phyloP scores from a whole-genome alignment of 1,139 yeast genomes.

The Yamadazyma sp. region DNA sequence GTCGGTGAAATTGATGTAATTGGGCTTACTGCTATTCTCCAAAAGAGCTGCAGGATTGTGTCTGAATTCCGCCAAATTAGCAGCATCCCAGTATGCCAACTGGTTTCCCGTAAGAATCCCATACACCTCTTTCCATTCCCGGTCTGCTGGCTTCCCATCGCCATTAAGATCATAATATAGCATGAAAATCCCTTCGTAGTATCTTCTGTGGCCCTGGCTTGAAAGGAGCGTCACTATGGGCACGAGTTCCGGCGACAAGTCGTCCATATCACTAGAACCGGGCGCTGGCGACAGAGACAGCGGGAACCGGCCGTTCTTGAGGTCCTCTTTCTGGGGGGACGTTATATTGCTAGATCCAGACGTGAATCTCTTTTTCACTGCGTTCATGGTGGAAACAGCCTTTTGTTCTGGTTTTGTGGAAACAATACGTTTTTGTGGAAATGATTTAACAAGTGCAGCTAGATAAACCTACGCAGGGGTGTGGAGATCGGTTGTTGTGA shows the following conservation, averaged over 20 bases:
- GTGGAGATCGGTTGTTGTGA: neutral
- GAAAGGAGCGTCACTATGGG: conserved; percentile 74
- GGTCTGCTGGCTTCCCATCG: conserved; percentile 81
- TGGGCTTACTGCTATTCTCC: conserved; percentile 69
- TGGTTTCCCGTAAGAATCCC: conserved; percentile 91
- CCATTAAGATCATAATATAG: conserved; percentile 68
- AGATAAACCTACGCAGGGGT: too few species aligned
- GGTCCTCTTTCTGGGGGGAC: conserved; percentile 15
- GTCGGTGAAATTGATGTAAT: conserved; percentile 86
- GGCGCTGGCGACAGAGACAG: conserved; percentile 3
- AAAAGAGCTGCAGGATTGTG: conserved; percentile 47
- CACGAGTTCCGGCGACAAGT: conserved; percentile 62
- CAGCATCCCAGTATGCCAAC: conserved; percentile 91
- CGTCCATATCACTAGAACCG: conserved; percentile 19
- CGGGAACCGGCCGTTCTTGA: conserved; percentile 5
- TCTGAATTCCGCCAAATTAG: conserved; percentile 58
- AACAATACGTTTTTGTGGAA: neutral
- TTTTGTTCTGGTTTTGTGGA: too few species aligned
- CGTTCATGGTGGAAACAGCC: conserved; percentile 18
- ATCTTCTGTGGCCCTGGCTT: conserved; percentile 72
- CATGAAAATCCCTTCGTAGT: conserved; percentile 74
- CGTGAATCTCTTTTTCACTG: conserved; percentile 22
- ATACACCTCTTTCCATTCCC: conserved; percentile 90
- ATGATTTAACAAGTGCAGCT: too few species aligned
- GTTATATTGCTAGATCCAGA: conserved; percentile 15